Percentiles rank a stretch among this genome's conserved stretches.
phyloP scores from a whole-genome alignment of 331 rosid genomes.

The Arachis monticola region DNA sequence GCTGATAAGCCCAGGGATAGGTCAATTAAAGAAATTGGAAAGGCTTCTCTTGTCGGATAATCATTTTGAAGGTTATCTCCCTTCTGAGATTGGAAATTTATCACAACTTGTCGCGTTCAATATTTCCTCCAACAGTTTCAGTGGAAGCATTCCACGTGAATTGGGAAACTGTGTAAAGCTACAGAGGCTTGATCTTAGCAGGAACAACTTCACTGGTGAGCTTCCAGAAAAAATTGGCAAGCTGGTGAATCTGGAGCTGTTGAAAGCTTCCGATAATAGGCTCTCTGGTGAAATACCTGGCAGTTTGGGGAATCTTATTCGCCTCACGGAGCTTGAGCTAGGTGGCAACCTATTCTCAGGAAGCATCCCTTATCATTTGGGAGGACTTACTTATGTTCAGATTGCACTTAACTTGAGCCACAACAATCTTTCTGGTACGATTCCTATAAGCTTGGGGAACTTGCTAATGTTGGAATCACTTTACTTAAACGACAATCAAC shows the following conservation, averaged over 20 bases:
- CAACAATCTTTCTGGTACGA: constrained; percentile 66
- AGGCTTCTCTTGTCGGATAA: constrained; percentile 71
- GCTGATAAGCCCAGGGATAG: constrained; percentile 54
- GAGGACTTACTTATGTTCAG: constrained; percentile 63
- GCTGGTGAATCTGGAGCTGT: constrained; percentile 72
- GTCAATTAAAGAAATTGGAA: constrained; percentile 53
- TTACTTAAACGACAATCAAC: constrained; percentile 70
- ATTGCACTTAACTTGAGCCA: constrained; percentile 73
- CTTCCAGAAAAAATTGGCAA: constrained; percentile 62
- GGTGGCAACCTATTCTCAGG: constrained; percentile 77
- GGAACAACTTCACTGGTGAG: constrained; percentile 60
- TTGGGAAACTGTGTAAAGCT: constrained; percentile 64
- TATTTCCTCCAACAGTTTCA: constrained; percentile 60
- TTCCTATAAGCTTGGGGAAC: constrained; percentile 71
- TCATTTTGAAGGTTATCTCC: constrained; percentile 59
- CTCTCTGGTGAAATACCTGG: constrained; percentile 64
- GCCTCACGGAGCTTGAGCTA: constrained; percentile 66
- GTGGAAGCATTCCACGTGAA: constrained; percentile 64
- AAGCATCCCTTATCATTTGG: constrained; percentile 59
- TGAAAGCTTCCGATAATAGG: constrained; percentile 68
- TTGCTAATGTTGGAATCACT: constrained; percentile 75
- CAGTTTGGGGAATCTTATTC: constrained; percentile 56
- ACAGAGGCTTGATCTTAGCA: constrained; percentile 78
- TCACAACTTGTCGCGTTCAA: constrained; percentile 65
- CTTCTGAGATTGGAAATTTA: constrained; percentile 65